Evolutionary conservation across 768 basidiomycete genomes (phyloP), one percentile per base, ranked within the genome.

Genomic region (Lactifluus hygrophoroides): DNA sequence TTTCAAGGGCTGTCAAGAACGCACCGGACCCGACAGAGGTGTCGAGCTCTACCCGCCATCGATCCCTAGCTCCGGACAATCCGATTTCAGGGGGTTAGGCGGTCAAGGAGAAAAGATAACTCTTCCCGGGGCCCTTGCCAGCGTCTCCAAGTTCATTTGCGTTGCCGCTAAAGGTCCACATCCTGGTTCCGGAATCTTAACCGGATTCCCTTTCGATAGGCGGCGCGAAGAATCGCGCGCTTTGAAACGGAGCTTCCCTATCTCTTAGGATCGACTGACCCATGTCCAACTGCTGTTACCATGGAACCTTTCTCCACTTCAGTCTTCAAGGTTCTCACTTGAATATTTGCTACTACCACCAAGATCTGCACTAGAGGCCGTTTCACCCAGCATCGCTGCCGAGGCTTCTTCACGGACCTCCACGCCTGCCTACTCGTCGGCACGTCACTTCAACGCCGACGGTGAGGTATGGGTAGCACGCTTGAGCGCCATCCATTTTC

Each of bases 401-500:
- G 76, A 83, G 79, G 81, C 82, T 86, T 85, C 83, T 81, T 81
- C 81, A 83, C 79, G 70, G 75, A 85, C 83, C 83, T 80, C 81
- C 83, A 84, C 79, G 80, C 80, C 82, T 79, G 80, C 82, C 83
- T 84, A 83, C 82, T 85, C 82, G 78, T 83, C 77, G 78, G 77
- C 74, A 79, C 80, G 69, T 85, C 81, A 80, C 77, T 80, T 75
- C 71, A 81, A 82, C 81, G 74, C 80, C 78, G 78, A 84, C 79
- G 82, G 85, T 76, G 82, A 83, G 81, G 85, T 86, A 81, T 86
- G 82, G 85, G 85, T 85, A 82, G 80, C 79, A 84, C 81, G 79
- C 83, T 86, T 85, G 79, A 87, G 85, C 84, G 84, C 85, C 85
- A 86, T 86, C 85, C 84, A 86, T 86, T 86, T 86, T 86, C 82